Evolutionary conservation across 768 basidiomycete species (phyloP), one percentile per base, ranked within the genome.

Genomic region (Dioszegia hungarica): DNA sequence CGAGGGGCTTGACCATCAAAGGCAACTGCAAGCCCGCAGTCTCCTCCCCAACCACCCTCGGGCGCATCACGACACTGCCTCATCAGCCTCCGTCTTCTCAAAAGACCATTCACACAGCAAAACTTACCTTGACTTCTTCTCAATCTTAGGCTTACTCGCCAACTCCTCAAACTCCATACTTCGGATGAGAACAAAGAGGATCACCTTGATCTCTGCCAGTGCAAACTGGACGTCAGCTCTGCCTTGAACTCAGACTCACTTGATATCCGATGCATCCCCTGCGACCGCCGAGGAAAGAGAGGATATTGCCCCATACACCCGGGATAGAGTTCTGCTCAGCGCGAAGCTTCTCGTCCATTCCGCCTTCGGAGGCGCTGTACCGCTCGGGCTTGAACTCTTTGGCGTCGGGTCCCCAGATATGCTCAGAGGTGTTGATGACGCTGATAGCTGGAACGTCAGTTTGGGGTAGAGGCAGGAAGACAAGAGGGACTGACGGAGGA

Each of bases 231-330:
- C n/a, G n/a, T n/a, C n/a, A n/a, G n/a, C n/a, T n/a, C n/a, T n/a
- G n/a, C n/a, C n/a, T n/a, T n/a, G n/a, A n/a, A n/a, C n/a, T n/a
- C n/a, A n/a, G n/a, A n/a, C n/a, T n/a, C n/a, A n/a, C n/a, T n/a
- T n/a, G 62, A 59, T 75, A 75, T 5, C 76, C 74, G 36, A 74
- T 77, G 59, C 62, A 67, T 43, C 59, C 64, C 39, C 74, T 45
- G 14, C 72, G 66, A 0, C 76, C 76, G 12, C 70, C 71, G 12
- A 75, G 36, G 64, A 77, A 77, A 24, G 76, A 71, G 43, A 73
- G 46, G 27, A 74, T 56, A 43, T 74, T 71, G 2, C 73, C 70
- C 76, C 76, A 77, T 1, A 72, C 63, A 20, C 74, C 70, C 0
- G 69, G 68, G 11, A 74, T 49, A 8, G 54, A 39, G 19, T 68